phyloP scores from a whole-genome alignment of 2,329 filamentous ascomycete genomes.

The Fusarium sororula region DNA sequence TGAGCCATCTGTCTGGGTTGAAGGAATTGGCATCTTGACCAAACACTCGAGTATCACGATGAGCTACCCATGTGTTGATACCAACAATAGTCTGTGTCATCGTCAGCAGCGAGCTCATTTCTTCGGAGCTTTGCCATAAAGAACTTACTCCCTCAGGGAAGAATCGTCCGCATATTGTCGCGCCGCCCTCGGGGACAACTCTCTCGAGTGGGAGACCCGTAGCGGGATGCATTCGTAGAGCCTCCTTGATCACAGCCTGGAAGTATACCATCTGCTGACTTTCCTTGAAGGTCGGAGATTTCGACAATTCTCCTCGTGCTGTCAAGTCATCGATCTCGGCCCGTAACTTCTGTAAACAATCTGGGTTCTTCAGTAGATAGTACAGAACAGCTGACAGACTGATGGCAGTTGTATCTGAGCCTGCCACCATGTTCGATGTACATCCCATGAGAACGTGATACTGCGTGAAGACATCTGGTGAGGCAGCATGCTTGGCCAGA shows the following conservation, averaged over 20 bases:
- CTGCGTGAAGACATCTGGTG: slow-evolving; percentile 21
- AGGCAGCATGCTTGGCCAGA: slow-evolving; percentile 21
- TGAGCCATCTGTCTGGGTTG: slow-evolving; percentile 32
- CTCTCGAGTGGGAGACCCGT: slow-evolving; percentile 30
- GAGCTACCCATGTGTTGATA: slow-evolving; percentile 37
- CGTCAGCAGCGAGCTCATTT: fast-evolving
- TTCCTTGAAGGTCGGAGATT: slow-evolving; percentile 25
- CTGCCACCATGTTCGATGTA: slow-evolving; percentile 36
- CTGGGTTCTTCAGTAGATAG: slow-evolving; percentile 19
- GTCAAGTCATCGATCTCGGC: slow-evolving; percentile 9
- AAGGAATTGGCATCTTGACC: slow-evolving; percentile 30
- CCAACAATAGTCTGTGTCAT: slow-evolving; percentile 27
- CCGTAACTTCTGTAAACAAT: slow-evolving; percentile 5
- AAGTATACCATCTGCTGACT: slow-evolving; percentile 32
- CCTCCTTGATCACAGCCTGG: slow-evolving; percentile 36
- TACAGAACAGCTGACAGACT: slow-evolving; percentile 34
- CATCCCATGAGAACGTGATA: slow-evolving; percentile 35
- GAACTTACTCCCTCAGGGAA: slow-evolving; percentile 31
- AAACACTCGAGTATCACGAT: slow-evolving; percentile 27
- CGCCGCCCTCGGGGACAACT: slow-evolving; percentile 30
- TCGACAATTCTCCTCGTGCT: background rate
- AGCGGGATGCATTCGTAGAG: slow-evolving; percentile 35
- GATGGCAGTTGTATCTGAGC: slow-evolving; percentile 38
- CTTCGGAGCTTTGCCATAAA: fast-evolving
- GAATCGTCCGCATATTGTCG: slow-evolving; percentile 19